Base-by-base conservation (phyloP, 331 rosid genomes). In the Pyracantha coccinea region DNA sequence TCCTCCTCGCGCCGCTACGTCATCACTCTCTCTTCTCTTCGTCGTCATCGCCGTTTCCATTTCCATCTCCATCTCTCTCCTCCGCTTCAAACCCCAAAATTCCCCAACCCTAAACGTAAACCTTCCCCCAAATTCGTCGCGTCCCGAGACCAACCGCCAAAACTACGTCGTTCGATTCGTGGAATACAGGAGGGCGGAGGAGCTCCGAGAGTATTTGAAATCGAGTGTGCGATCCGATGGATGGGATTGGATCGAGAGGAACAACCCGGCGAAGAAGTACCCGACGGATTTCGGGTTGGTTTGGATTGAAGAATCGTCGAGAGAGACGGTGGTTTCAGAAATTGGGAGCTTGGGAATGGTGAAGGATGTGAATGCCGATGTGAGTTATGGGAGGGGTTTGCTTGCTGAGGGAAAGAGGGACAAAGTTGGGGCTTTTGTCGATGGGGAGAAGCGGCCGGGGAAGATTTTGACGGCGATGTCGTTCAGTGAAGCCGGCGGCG, bases 281-380 rank as follows among this genome's bases (percentile, higher is more conserved):
- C 99, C 96, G 15, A 92, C 99, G 31, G 99, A 94, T 71, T 94
- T 92, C n/a, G 99, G 91, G 0, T 75, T 94, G 80, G 84, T 94
- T 20, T 88, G 93, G 66, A 78, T 94, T 68, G 81, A 81, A 16
- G 88, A 92, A 10, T 71, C 83, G 21, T 86, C 68, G 74, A 83
- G 35, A 28, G 84, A 77, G 6, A 47, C 47, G 65, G 9, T 92
- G 76, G 35, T 77, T 3, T 80, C 78, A n/a, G 86, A 86, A 78
- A 81, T 94, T 85, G 81, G 76, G 82, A 82, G 66, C 13, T 69
- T 92, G 82, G 85, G 78, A 69, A 23, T 76, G 64, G 97, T 94
- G 28, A 94, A 92, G 76, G 97, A 94, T 61, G 93, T 94, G 79
- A 85, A 90, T 84, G 78, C 83, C 33, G 99, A 94, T 55, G 63